A percentile compares a stretch with the other conserved stretches of the same genome.
Conservation (phyloP, 345 rosid genomes). For the Excoecaria agallocha region DNA sequence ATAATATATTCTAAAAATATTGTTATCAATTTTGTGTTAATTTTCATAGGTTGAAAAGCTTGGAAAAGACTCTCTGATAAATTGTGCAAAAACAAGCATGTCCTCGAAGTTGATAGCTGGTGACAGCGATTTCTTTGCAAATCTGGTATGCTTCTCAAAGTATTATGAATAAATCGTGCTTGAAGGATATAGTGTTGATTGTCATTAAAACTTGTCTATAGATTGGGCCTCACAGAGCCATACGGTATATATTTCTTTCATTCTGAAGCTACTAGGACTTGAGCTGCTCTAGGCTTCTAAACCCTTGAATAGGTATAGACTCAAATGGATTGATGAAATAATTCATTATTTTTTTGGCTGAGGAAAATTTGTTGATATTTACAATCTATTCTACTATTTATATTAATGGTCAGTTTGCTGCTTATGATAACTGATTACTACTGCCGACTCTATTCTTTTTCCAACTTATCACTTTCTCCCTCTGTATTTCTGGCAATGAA, state of each 20-base stretch:
- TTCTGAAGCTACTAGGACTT: too few species aligned
- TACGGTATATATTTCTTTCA: too few species aligned
- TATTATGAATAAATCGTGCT: not conserved
- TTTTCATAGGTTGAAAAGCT: slow-evolving; percentile 83
- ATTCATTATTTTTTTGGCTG: not conserved
- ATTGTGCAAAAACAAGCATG: slow-evolving; percentile 98
- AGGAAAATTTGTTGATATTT: not conserved
- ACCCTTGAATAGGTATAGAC: not conserved
- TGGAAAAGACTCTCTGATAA: slow-evolving; percentile 81
- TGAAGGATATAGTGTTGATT: not conserved
- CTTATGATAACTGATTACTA: not conserved
- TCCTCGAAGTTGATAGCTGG: slow-evolving; percentile 90
- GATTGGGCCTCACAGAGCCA: too few species aligned
- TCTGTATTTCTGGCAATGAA: not conserved
- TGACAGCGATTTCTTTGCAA: slow-evolving; percentile 91
- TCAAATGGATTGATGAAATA: not conserved
- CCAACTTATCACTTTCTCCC: not conserved
- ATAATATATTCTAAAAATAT: not conserved
- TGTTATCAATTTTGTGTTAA: not conserved
- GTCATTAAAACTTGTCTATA: too few species aligned
- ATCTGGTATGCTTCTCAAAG: slow-evolving; percentile 51
- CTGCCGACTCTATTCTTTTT: not conserved
- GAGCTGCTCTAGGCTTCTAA: not conserved
- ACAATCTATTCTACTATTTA: too few species aligned
- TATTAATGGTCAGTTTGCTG: not conserved